Evolutionary conservation across 257 asterid genomes (phyloP), one percentile per base, ranked within the genome.

Genomic region (Nemophila menziesii): DNA sequence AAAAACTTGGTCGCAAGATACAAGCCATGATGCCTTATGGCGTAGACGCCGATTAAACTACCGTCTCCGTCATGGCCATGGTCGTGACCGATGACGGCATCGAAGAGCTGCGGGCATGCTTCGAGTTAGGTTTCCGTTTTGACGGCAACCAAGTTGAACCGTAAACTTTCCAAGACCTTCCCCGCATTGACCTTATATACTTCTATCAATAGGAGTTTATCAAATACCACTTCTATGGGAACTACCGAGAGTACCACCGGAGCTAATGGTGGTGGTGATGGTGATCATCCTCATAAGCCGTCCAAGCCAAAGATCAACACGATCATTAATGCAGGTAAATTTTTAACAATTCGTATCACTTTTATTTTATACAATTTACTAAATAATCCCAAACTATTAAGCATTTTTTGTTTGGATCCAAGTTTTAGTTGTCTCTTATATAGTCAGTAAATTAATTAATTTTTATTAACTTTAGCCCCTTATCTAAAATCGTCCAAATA

Each of bases 81-180:
- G 52, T 49, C 65, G 61, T 86, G 13, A 78, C 83, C 1, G 61
- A 71, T 40, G 77, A 66, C 3, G 96, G 82, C 55, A 17, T 86
- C 40, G 86, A 78, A 13, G 96, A 86, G 61, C 79, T 86, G 1
- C 67, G 76, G 24, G 94, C 74, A 18, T 78, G 85, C 53, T 55
- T 85, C 6, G 95, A 80, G 8, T 33, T 85, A 24, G 95, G 95
- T 0, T 85, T 80, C 36, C 39, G 63, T 16, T 71, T 80, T 55
- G 74, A 77, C 40, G n/a, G 74, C 96, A 16, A 61, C 66, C 1
- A 69, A 62, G 47, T 52, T 74, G 83, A 82, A 82, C 60, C 83
- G 76, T 5, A 78, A 72, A 27, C 65, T 82, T 19, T 49, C 74
- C 0, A 39, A 64, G 0, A 39, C 79, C 14, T 79, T 86, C 13